Percentiles rank a stretch among this genome's conserved stretches.
Evolutionary conservation across 1,139 yeast genomes (phyloP).

Genomic region (Candida anutae): DNA sequence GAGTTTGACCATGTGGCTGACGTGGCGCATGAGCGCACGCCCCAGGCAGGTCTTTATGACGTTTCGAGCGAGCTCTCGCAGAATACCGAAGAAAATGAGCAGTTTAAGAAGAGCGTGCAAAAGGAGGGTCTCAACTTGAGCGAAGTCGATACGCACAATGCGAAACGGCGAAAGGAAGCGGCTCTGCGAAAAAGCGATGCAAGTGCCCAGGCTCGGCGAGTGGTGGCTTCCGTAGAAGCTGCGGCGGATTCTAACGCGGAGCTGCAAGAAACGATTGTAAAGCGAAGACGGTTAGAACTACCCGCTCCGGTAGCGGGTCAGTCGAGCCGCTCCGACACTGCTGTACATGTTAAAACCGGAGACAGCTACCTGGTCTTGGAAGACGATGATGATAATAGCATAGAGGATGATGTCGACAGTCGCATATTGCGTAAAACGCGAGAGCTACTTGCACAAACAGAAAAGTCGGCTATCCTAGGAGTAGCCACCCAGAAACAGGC

Average conservation of each 20-base stretch:
- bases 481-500: no score
- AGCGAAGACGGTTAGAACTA: conserved; percentile 48
- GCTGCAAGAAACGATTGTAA: conserved; percentile 29
- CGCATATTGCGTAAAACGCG: conserved; percentile 4
- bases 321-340: conserved; percentile 1
- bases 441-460: conserved; percentile 11
- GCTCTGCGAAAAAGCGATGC: conserved; percentile 8
- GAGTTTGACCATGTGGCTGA: conserved; percentile 80
- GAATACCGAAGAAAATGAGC: conserved; percentile 29
- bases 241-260: conserved; percentile 26
- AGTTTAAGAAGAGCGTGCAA: conserved; percentile 41
- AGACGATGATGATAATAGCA: no score
- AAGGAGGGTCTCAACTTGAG: conserved; percentile 41
- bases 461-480: conserved; percentile 9
- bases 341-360: neutral
- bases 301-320: conserved; percentile 33
- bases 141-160: conserved; percentile 29
- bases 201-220: neutral
- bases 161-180: conserved; percentile 19
- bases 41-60: conserved; percentile 65
- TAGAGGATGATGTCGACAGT: conserved; percentile 8
- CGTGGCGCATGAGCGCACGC: conserved; percentile 72
- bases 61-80: conserved; percentile 46
- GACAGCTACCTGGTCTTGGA: no score
- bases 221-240: conserved; percentile 3